A percentile compares a stretch with the other conserved stretches of the same genome.
Evolutionary conservation across 345 rosid genomes (phyloP).

Genomic region (Populus deltoides): DNA sequence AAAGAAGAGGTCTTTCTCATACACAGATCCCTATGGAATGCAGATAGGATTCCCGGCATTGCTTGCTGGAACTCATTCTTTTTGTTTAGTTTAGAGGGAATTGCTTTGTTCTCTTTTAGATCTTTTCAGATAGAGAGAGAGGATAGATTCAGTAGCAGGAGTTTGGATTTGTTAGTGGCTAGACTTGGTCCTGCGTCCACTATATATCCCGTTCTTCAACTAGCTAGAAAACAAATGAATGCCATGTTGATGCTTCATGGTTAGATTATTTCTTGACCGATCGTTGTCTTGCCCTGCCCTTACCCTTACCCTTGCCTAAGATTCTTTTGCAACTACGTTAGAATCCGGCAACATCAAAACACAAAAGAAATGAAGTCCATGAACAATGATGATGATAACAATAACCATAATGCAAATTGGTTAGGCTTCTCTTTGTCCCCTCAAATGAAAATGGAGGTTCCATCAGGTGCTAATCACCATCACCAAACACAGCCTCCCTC

Average conservation of each 20-base stretch:
- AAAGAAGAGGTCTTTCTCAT: slow-evolving; percentile 78
- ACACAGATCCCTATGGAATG: slow-evolving; percentile 96
- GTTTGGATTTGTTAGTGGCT: slow-evolving; percentile 30
- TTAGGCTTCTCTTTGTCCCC: slow-evolving; percentile 86
- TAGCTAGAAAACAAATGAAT: slow-evolving; percentile 17
- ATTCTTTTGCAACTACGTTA: slow-evolving; percentile 13
- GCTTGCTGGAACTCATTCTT: slow-evolving; percentile 61
- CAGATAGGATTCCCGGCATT: slow-evolving; percentile 59
- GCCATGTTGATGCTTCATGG: slow-evolving; percentile 12
- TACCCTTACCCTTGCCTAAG: slow-evolving; percentile 16
- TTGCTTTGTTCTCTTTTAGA: slow-evolving; percentile 49
- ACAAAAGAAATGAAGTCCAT: slow-evolving; percentile 44
- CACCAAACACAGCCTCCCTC: slow-evolving; percentile 24
- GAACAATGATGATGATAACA: slow-evolving; percentile 48
- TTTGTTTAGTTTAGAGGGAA: slow-evolving; percentile 67
- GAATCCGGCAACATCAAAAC: background rate
- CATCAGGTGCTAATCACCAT: slow-evolving; percentile 15
- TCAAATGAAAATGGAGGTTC: slow-evolving; percentile 61
- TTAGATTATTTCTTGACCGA: slow-evolving; percentile 47
- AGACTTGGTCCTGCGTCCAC: slow-evolving; percentile 27
- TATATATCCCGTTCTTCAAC: slow-evolving; percentile 25
- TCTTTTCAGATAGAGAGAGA: slow-evolving; percentile 27
- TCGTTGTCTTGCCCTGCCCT: slow-evolving; percentile 50
- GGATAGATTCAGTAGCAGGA: slow-evolving; percentile 43
- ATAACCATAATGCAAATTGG: slow-evolving; percentile 43